Conservation (phyloP, 805 yeast species). For the Aciculoconidium aculeatum region DNA sequence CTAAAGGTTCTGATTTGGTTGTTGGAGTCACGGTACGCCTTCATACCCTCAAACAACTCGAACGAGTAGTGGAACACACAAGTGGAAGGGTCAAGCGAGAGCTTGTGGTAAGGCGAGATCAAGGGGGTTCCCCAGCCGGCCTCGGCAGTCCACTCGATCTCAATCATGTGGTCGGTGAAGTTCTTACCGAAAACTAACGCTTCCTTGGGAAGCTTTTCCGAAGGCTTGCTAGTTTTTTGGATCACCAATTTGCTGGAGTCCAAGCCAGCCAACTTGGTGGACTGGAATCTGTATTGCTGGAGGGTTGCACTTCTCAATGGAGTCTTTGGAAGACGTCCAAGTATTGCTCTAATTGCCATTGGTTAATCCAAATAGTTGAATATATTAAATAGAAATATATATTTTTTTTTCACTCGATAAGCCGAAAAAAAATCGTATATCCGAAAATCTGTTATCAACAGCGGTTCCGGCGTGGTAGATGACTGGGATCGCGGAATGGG, state of each 20-base stretch:
- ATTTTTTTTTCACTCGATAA: too few species aligned
- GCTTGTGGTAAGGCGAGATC: constrained; percentile 77
- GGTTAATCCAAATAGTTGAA: too few species aligned
- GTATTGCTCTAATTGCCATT: too few species aligned
- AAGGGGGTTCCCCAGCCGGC: constrained; percentile 87
- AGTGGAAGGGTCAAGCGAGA: constrained; percentile 78
- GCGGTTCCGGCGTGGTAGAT: too few species aligned
- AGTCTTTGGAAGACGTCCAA: constrained; percentile 5
- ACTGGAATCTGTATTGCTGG: constrained; percentile 8
- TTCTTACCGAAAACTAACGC: constrained; percentile 38
- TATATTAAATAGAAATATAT: too few species aligned
- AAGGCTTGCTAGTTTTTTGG: constrained; percentile 32
- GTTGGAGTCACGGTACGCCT: constrained; percentile 68
- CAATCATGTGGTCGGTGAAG: constrained; percentile 87
- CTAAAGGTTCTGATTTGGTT: constrained; percentile 69
- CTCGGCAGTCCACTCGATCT: constrained; percentile 71
- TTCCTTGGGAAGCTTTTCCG: constrained; percentile 31
- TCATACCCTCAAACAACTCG: constrained; percentile 92
- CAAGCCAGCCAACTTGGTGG: constrained; percentile 19
- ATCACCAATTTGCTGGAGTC: constrained; percentile 35
- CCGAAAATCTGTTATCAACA: too few species aligned
- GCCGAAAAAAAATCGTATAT: too few species aligned
- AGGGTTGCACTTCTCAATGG: constrained; percentile 1
- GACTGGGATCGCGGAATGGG: too few species aligned
- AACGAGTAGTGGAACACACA: constrained; percentile 93